Evolutionary conservation across 164 flowering plant species (phyloP).

Genomic region (Houttuynia cordata): DNA sequence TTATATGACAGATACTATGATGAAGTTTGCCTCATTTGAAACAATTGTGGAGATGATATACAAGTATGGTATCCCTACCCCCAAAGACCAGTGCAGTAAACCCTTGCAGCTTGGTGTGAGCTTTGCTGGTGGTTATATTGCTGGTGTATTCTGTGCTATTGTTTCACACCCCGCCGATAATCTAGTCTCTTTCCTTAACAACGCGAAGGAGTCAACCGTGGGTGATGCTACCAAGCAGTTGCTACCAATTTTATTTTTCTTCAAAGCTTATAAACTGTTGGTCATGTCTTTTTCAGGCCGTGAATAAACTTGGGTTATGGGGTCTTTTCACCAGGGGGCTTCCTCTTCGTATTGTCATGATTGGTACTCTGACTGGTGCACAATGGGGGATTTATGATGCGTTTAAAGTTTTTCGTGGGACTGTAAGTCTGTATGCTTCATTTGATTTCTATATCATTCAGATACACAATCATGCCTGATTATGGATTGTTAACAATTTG

Average conservation of each 20-base stretch:
- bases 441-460: not conserved
- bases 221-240: conserved; percentile 55
- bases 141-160: conserved; percentile 74
- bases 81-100: conserved; percentile 73
- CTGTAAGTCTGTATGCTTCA: conserved; percentile 34
- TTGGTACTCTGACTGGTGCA: conserved; percentile 80
- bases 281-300: conserved; percentile 42
- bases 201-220: conserved; percentile 81
- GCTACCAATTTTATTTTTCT: not conserved
- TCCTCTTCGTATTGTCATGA: conserved; percentile 85
- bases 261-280: not conserved
- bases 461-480: no score
- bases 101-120: conserved; percentile 69
- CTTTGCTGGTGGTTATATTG: conserved; percentile 79
- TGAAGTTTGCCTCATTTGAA: conserved; percentile 93
- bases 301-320: conserved; percentile 56
- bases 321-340: conserved; percentile 95
- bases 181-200: conserved; percentile 86
- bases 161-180: conserved; percentile 95
- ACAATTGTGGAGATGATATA: conserved; percentile 62
- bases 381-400: conserved; percentile 87
- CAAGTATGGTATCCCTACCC: conserved; percentile 60
- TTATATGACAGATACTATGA: conserved; percentile 64
- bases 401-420: conserved; percentile 75
- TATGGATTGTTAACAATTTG: no score